Conservation (phyloP, 202 grass and related monocot species). For the Alloteropsis angusta region DNA sequence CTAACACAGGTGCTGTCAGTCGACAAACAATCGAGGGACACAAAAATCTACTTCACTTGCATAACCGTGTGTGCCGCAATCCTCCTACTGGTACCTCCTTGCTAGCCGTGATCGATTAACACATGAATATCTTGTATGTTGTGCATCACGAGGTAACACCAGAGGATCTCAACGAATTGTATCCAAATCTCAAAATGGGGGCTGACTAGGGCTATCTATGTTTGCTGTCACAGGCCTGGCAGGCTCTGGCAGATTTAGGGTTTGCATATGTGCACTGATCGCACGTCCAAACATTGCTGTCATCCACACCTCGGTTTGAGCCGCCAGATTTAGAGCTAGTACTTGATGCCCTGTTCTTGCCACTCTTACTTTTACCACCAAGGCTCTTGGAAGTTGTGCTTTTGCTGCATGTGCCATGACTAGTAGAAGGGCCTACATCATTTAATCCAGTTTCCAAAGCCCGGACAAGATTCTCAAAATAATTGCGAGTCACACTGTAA, state of each 20-base stretch:
- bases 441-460: constrained; percentile 92
- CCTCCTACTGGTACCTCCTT: constrained; percentile 12
- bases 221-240: constrained; percentile 65
- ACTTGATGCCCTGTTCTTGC: constrained; percentile 42
- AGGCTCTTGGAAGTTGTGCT: constrained; percentile 57
- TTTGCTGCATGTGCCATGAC: constrained; percentile 45
- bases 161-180: background rate
- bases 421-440: constrained; percentile 81
- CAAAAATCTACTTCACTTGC: constrained; percentile 15
- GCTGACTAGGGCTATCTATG: constrained; percentile 28
- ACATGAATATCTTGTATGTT: constrained; percentile 3
- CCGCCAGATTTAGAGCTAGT: constrained; percentile 48
- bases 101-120: background rate
- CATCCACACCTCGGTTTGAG: constrained; percentile 50
- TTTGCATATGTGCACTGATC: constrained; percentile 84
- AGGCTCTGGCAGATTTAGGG: constrained; percentile 45
- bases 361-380: constrained; percentile 59
- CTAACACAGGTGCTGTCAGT: background rate
- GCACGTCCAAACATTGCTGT: constrained; percentile 68
- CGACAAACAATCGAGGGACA: constrained; percentile 16
- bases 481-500: constrained; percentile 93
- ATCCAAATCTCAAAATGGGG: constrained; percentile 9
- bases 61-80: background rate
- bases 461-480: constrained; percentile 95
- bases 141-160: background rate